Percentiles rank a stretch among this genome's conserved stretches.
phyloP scores from a whole-genome alignment of 2,329 filamentous ascomycete genomes.

The Ambrosiella xylebori region DNA sequence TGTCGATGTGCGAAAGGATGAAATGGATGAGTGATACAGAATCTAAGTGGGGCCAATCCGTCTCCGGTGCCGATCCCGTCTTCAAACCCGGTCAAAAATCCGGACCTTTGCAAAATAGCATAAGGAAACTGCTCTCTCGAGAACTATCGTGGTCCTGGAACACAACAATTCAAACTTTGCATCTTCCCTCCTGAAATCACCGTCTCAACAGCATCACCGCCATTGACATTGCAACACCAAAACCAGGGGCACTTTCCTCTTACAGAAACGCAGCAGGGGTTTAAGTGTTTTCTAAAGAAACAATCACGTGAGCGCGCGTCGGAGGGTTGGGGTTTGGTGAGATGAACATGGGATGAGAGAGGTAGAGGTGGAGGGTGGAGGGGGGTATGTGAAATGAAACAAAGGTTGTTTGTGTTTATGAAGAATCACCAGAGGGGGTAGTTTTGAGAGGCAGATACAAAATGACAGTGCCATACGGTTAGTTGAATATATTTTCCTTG shows the following conservation, averaged over 20 bases:
- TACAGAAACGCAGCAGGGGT: not conserved
- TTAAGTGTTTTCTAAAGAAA: not conserved
- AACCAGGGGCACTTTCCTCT: not conserved
- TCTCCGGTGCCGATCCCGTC: not conserved
- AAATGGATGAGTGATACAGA: not conserved
- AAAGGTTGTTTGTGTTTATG: not conserved
- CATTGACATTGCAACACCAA: not conserved
- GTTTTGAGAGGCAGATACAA: not conserved
- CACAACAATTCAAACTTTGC: too few relatives aligned
- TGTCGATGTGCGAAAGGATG: not conserved
- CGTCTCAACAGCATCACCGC: not conserved
- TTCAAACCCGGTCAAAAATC: too few relatives aligned
- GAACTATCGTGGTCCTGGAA: too few relatives aligned
- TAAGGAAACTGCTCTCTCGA: too few relatives aligned
- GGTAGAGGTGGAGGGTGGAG: not conserved
- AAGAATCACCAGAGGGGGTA: not conserved
- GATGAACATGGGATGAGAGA: not conserved
- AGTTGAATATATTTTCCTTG: not conserved
- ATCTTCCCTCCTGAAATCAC: too few relatives aligned
- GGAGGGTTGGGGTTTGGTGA: not conserved
- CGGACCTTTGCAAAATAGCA: too few relatives aligned
- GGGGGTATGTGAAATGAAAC: not conserved
- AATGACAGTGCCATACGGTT: not conserved
- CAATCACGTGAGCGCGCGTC: constrained; percentile 2
- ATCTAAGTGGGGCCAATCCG: not conserved